Evolutionary conservation across 2,329 filamentous ascomycete genomes (phyloP), one percentile per base, ranked within the genome.

Genomic region (Fusarium denticulatum): DNA sequence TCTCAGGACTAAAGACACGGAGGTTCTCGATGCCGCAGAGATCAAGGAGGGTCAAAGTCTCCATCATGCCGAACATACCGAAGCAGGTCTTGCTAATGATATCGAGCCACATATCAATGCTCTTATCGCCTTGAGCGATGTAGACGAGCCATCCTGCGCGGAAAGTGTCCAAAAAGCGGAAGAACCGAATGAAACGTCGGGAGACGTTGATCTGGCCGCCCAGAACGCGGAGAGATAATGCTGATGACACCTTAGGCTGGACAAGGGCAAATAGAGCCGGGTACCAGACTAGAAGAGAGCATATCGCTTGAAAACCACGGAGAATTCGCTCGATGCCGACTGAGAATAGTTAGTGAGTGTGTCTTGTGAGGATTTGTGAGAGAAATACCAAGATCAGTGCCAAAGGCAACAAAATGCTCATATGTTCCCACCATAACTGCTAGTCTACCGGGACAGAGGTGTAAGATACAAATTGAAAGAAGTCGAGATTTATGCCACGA

Each of bases 61-160:
- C 93, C 66, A 93, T 83, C 28, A 93, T 82, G 62, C 92, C 87
- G 79, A 93, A 94, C 66, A 92, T 82, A 53, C 91, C 92, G 57
- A 91, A 85, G 76, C 90, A 90, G 12, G 87, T 87, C 81, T 86
- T 88, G 56, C 87, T 86, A 22, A 87, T 81, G 10, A 91, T 82
- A 42, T 90, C 88, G 6, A 93, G 82, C 82, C 82, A 87, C 32
- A 75, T 79, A 57, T 83, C 85, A 40, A 82, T 67, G 37, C 72
- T 69, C 43, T 77, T 78, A 15, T 77, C 76, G 15, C 72, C 64
- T 7, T 80, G 57, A 10, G 79, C 55, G 8, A 66, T 46, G 74
- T 85, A 88, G 36, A 84, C 77, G 6, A 79, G 77, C 77, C 85
- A 86, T 4, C 90, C 88, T 5, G 82, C 79, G 30, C 83, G 79